Base-by-base conservation (phyloP, 1,139 yeast genomes). In the Magnusiomyces suaveolens region DNA sequence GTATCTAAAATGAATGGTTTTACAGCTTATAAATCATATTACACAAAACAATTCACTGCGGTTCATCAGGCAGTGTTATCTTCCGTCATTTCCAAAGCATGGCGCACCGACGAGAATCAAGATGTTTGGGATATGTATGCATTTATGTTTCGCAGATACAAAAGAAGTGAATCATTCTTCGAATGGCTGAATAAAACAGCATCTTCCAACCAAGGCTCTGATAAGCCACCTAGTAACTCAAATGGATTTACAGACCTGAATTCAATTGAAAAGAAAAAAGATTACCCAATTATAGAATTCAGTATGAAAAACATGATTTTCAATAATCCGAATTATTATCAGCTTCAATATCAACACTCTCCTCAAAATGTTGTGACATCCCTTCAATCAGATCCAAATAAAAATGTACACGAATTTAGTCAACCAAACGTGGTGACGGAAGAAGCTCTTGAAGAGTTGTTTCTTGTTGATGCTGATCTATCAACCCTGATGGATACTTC, bases 11-110 rank as follows among this genome's bases (percentile, higher is more conserved):
- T 54, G 6, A 52, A 54, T 26, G 56, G 56, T 4, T 54, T 52
- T 18, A 54, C 56, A 14, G 56, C 56, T 16, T 54, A 48, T 46
- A 54, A 54, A 46, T 54, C 56, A 12, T 54, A 39, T 33, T 52
- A 54, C 26, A 51, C 52, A 43, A 23, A 48, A 41, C 29, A 38
- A 16, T 48, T 50, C 18, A 23, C 49, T 4, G 43, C 54, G 1
- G 54, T 54, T 2, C 43, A 50, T 32, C 56, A 54, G 41, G 56
- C 54, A 20, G 38, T 49, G 4, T 24, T 54, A 20, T 52, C 56
- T 3, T 52, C 56, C 1, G 43, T 32, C 1, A 43, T 54, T 1
- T 54, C 56, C 16, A 54, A 54, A 46, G 56, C 46, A 16, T 54
- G 56, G 56, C 50, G 18, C 26, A 39, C 21, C 1, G 52, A 54